Evolutionary conservation across 495 filamentous ascomycete species (phyloP), one percentile per base, ranked within the genome.

Genomic region (Tetracladium marchalianum): DNA sequence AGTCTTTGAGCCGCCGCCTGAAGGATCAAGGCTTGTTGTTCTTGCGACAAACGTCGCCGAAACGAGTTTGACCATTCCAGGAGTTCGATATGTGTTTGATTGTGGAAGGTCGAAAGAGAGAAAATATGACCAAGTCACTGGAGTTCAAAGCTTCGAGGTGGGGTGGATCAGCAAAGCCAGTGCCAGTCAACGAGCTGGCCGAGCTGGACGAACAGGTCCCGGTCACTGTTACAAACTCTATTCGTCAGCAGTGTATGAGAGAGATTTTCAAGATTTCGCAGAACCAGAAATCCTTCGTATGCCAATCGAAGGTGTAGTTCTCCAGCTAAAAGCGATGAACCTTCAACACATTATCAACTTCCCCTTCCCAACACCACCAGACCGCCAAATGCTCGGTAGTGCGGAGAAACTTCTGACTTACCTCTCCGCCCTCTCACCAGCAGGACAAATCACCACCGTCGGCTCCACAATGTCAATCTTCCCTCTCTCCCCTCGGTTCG

Each of bases 121-220:
- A 46, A 84, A 80, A 40, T 97, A 88, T 56, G 82, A 97, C 55
- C 68, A 76, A 11, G 65, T 72, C 16, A 96, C 84, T 9, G 90
- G 92, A 9, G 90, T 99, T 0, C 92, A 97, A 62, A 95, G 81
- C 54, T 99, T 95, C 57, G 85, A 95, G 58, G 75, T 97, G 35
- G 82, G 82, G 35, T 99, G 90, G 88, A 92, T 95, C 51, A 95
- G 89, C 69, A 97, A 99, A 67, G 93, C 93, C 13, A 93, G 87
- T 61, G 90, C 93, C 18, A 83, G 78, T 49, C 93, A 99, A 66
- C 76, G 93, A 64, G 82, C 88, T 41, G 93, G 93, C 62, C 86
- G 93, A 70, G 90, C 93, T 34, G 93, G 93, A 35, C 80, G 93
- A 73, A 97, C 89, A 17, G 92, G 90, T 1, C 90, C 92, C 10